Evolutionary conservation across 2,329 filamentous ascomycete species (phyloP), one percentile per base, ranked within the genome.

Genomic region (Xylariaceae sp.): DNA sequence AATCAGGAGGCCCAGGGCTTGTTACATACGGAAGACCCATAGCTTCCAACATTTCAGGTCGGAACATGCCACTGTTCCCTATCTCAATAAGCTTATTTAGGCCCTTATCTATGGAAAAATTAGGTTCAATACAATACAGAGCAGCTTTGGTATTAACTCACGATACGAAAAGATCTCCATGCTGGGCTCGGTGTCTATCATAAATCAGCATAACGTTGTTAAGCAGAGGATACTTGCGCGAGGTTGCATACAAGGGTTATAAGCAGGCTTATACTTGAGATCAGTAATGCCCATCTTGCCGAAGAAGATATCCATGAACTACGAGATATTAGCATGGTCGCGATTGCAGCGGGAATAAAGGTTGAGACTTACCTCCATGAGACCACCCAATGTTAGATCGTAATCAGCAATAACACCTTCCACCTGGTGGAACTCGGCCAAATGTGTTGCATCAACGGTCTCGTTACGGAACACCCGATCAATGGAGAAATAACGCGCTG

Each of bases 341-440:
- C 7, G 12, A 13, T 19, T 19, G 9, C 19, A 17, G 11, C n/a
- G 8, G 12, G 6, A 17, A 6, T 32, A n/a, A 32, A 29, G 26
- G 9, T 12, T 19, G 33, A 19, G 17, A 19, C n/a, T 35, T 4
- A 35, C 33, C 33, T 78, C 88, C 75, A 96, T 95, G 44, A 97
- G 73, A 35, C 90, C 93, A 53, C 93, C 93, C 15, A 97, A 78
- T 1, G 91, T 94, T 48, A 98, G 75, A 28, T 85, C 86, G 64
- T 95, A 97, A 68, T 98, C 93, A 19, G 93, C 93, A 68, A 98
- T 97, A 38, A 98, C 91, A 66, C 93, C 93, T 69, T 98, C 93
- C 26, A 97, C 88, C 64, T 98, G 93, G 70, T 98, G 93, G 76
- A 98, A 98, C 67, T 98, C 93, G 30, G 89, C 90, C 59, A 98